Evolutionary conservation across 148 eudicot species (phyloP).

Genomic region (Diospyros lotus): DNA sequence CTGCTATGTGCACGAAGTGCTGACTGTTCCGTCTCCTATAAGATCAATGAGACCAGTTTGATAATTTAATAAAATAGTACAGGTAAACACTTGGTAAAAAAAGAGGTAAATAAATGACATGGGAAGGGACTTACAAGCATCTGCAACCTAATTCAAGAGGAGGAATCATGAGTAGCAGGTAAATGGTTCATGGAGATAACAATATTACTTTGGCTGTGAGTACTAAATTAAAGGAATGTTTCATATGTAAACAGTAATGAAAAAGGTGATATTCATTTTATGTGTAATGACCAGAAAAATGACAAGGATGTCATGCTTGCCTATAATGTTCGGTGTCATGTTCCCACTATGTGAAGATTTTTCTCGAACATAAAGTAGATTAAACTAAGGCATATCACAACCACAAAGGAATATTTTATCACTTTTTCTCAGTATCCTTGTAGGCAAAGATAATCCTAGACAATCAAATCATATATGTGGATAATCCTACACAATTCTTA

Average conservation of each 20-base stretch:
- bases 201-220: not conserved
- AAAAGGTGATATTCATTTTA: no score
- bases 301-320: not conserved
- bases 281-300: no score
- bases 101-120: not conserved
- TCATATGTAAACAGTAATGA: not conserved
- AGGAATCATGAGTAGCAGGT: not conserved
- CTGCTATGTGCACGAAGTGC: constrained; percentile 88
- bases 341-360: no score
- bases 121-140: constrained; percentile 1
- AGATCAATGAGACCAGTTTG: constrained; percentile 5
- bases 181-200: not conserved
- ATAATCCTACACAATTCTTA: no score
- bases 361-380: not conserved
- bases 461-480: no score
- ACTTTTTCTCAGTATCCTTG: not conserved
- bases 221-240: not conserved
- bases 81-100: constrained; percentile 1
- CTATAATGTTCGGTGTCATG: not conserved
- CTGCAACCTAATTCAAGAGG: not conserved
- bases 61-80: constrained; percentile 9
- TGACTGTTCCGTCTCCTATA: constrained; percentile 75
- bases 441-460: not conserved
- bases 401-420: not conserved
- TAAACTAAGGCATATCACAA: not conserved